A percentile compares a stretch with the other conserved stretches of the same genome.
phyloP scores from a whole-genome alignment of 225 moss, liverwort and hornwort genomes.

The Bryoerythrophyllum caledonicum region DNA sequence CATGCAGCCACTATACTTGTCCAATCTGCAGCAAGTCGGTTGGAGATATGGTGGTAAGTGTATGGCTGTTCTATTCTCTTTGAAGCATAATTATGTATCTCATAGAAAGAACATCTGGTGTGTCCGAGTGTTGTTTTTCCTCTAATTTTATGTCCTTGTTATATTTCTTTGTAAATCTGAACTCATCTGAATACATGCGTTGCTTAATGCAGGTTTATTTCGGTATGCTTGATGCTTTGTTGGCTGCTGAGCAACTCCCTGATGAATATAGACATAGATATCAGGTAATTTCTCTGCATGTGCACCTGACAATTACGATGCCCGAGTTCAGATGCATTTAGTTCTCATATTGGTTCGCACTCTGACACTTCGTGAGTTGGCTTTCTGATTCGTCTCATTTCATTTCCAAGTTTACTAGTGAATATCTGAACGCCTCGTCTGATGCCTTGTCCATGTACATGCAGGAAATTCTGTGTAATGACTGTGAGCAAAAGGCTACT shows the following conservation, averaged over 20 bases:
- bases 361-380: background rate
- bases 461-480: slow-evolving; percentile 95
- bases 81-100: background rate
- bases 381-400: background rate
- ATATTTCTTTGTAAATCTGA: background rate
- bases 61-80: background rate
- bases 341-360: background rate
- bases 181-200: slow-evolving; percentile 12
- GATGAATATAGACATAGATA: slow-evolving; percentile 84
- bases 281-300: slow-evolving; percentile 54
- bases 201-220: slow-evolving; percentile 70
- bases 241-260: slow-evolving; percentile 94
- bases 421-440: background rate
- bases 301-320: background rate
- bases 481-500: slow-evolving; percentile 82
- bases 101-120: background rate
- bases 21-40: slow-evolving; percentile 97
- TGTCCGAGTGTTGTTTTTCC: background rate
- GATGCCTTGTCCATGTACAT: background rate
- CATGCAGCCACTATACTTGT: slow-evolving; percentile 96
- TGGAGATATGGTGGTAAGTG: slow-evolving; percentile 92
- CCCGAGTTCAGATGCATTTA: slow-evolving; percentile 9
- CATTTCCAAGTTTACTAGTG: background rate
- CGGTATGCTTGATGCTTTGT: slow-evolving; percentile 94
- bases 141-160: background rate